Evolutionary conservation across 2,329 filamentous ascomycete species (phyloP), one percentile per base, ranked within the genome.

Genomic region (Cladosporium velox): DNA sequence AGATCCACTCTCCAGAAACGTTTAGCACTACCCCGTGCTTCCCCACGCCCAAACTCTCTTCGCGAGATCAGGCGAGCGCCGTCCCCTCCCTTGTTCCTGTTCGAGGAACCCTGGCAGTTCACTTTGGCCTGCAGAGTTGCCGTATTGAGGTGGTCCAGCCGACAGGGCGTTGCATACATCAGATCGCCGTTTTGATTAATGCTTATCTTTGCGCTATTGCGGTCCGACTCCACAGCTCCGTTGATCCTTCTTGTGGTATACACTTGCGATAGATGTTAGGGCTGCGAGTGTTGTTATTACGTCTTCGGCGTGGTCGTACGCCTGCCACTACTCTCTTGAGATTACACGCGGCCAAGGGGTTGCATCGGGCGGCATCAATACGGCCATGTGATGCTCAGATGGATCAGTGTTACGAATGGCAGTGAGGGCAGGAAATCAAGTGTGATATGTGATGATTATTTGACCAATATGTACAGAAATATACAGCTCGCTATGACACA

Each of bases 31-130:
- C 61, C 61, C 61, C 61, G 24, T 64, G 61, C 57, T 64, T 64
- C 61, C 32, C 61, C 51, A 57, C 35, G 61, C 49, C 34, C 41
- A 26, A 62, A 52, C 59, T 26, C 44, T 52, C 59, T 51, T 62
- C 41, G 38, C 15, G 59, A 30, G 21, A 47, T 28, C 30, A 52
- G 59, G 47, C 59, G 59, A 62, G 59, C 59, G 30, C 59, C 59
- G 59, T 21, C 41, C 52, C 49, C 24, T 24, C 24, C 24, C 24
- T 24, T 24, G 24, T 26, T 12, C 49, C 24, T 52, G 11, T 52
- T 52, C 49, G 51, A 54, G 51, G 18, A 7, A 30, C 26, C 51
- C 26, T 54, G 26, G 15, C 15, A 14, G 3, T 2, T 28, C 28
- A 54, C 51, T 30, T 30, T 62, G 47, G 60, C 18, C 60, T 26